phyloP scores from a whole-genome alignment of 1,139 yeast species.

The Protomyces pachydermus region DNA sequence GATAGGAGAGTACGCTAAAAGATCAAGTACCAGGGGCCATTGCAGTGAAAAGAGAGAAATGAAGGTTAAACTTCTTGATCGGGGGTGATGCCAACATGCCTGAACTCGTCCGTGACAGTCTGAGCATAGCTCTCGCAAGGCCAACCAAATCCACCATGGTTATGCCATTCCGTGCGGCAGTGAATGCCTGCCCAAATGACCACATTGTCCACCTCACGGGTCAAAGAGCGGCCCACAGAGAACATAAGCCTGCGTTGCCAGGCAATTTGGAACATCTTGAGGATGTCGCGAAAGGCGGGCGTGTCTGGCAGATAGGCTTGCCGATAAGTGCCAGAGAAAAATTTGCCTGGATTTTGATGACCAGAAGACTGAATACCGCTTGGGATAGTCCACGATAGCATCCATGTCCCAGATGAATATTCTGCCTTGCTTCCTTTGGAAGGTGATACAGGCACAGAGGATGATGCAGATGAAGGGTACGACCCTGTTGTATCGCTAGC shows the following conservation, averaged over 20 bases:
- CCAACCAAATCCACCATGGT: constrained; percentile 12
- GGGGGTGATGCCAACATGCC: constrained; percentile 4
- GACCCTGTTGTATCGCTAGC: not conserved
- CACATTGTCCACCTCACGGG: constrained; percentile 4
- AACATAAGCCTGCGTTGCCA: constrained; percentile 17
- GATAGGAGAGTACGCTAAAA: not conserved
- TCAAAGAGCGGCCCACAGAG: constrained; percentile 15
- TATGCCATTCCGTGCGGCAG: constrained; percentile 13
- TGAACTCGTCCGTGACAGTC: constrained; percentile 12
- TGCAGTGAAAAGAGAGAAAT: not conserved
- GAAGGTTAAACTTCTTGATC: not conserved
- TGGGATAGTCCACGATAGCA: constrained; percentile 6
- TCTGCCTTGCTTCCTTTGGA: not conserved
- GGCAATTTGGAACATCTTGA: constrained; percentile 12
- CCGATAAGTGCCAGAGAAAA: constrained; percentile 2
- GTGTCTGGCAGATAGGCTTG: constrained; percentile 16
- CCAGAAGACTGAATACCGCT: constrained; percentile 9
- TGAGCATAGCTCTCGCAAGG: constrained; percentile 7
- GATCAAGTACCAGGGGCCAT: too few species aligned
- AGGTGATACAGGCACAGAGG: not conserved
- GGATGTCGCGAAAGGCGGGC: not conserved
- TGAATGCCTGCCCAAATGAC: constrained; percentile 16
- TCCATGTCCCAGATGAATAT: constrained; percentile 10
- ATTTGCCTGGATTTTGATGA: constrained; percentile 8
- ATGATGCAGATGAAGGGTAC: not conserved